Evolutionary conservation across 345 rosid genomes (phyloP).

Genomic region (Draba incana): DNA sequence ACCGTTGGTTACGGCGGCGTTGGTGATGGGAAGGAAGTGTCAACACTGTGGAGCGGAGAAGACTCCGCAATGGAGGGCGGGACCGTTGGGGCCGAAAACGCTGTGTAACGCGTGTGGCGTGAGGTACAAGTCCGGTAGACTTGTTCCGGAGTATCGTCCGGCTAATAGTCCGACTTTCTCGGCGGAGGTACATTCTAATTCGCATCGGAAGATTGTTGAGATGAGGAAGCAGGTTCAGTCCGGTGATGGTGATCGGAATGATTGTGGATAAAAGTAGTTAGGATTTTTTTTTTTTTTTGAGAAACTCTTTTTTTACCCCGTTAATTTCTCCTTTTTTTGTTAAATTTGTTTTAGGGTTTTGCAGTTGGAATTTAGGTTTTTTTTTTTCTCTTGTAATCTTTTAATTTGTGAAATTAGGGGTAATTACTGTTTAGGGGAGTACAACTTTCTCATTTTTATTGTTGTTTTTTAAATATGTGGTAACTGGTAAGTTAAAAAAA

Average conservation of each 20-base stretch:
- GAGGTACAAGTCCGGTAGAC: constrained; percentile 79
- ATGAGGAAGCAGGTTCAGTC: constrained; percentile 66
- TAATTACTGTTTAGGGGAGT: constrained; percentile 44
- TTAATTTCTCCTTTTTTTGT: constrained; percentile 8
- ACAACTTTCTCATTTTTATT: constrained; percentile 37
- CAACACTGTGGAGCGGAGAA: constrained; percentile 82
- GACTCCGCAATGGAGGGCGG: constrained; percentile 94
- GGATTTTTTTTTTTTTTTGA: constrained; percentile 19
- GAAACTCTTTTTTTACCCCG: constrained; percentile 7
- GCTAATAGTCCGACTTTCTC: constrained; percentile 77
- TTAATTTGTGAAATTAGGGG: constrained; percentile 41
- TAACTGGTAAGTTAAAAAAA: not conserved
- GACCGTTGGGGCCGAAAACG: constrained; percentile 78
- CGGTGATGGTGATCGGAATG: constrained; percentile 45
- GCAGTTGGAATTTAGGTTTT: constrained; percentile 35
- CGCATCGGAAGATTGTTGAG: constrained; percentile 79
- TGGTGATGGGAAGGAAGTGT: constrained; percentile 65
- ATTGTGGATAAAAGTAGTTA: constrained; percentile 53
- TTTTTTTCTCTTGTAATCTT: not conserved
- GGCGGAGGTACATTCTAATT: constrained; percentile 68
- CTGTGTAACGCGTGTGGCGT: constrained; percentile 92
- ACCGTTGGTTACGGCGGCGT: not conserved
- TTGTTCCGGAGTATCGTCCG: constrained; percentile 85
- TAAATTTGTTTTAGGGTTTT: constrained; percentile 42
- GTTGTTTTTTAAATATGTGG: not conserved